Conservation (phyloP, 2,329 filamentous ascomycete species). For the Drechslerella coelobrocha region DNA sequence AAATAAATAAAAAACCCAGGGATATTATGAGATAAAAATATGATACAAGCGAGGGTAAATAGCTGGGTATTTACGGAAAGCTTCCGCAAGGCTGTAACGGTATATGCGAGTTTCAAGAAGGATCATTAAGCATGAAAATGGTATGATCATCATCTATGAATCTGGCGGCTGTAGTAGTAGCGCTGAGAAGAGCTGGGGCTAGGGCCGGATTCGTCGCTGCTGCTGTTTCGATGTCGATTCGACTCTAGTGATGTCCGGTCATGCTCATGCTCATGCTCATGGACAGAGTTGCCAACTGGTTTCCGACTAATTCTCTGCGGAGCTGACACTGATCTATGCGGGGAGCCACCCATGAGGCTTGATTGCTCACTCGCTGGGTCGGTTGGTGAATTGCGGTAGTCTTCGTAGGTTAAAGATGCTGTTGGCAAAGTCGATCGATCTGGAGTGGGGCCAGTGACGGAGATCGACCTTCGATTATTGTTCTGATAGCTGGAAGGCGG, state of each 20-base stretch:
- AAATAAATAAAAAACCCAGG: background rate
- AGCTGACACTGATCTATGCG: slow-evolving; percentile 43
- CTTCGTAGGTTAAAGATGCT: slow-evolving; percentile 45
- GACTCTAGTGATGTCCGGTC: background rate
- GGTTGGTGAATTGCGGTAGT: slow-evolving; percentile 32
- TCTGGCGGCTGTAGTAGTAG: background rate
- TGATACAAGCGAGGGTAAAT: background rate
- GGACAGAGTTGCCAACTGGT: slow-evolving; percentile 26
- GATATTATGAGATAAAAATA: background rate
- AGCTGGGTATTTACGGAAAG: background rate
- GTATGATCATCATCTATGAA: background rate
- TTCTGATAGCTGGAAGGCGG: slow-evolving; percentile 39
- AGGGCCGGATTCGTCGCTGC: background rate
- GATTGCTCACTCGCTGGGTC: slow-evolving; percentile 23
- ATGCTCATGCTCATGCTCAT: slow-evolving; percentile 12
- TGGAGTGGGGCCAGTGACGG: slow-evolving; percentile 20
- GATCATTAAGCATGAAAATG: background rate
- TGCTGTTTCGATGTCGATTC: background rate
- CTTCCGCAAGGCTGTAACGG: background rate
- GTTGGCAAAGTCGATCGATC: slow-evolving; percentile 30
- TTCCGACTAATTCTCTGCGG: slow-evolving; percentile 36
- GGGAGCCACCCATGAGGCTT: slow-evolving; percentile 24
- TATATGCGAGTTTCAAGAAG: background rate
- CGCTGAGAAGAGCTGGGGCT: no score
- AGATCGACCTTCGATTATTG: slow-evolving; percentile 29